These are phyloP conservation scores for Delonix regia DNA, from an alignment of 306 rosid genomes.

Conservation along the genomic window DNA sequence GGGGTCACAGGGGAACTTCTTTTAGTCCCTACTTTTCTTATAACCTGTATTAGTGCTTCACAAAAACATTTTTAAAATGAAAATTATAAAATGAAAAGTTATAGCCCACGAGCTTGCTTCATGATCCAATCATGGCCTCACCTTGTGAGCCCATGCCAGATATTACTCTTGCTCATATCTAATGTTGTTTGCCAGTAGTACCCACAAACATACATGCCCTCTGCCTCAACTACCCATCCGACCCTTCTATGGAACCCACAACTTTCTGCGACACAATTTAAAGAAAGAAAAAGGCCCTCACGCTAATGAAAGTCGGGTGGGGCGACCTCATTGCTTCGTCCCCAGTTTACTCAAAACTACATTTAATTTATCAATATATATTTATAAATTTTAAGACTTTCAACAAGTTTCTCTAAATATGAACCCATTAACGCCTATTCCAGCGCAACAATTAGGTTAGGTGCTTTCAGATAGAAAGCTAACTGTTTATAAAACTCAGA, in stretches of 20 bases:
- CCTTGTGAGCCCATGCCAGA: constrained; percentile 62
- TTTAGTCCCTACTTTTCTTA: background rate
- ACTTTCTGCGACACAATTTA: constrained; percentile 26
- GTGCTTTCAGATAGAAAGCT: background rate
- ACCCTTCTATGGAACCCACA: constrained; percentile 46
- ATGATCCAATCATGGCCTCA: constrained; percentile 69
- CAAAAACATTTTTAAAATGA: constrained; percentile 13
- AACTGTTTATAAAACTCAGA: background rate
- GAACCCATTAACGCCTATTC: background rate
- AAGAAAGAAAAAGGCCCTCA: constrained; percentile 1
- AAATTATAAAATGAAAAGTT: constrained; percentile 24
- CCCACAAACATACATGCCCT: constrained; percentile 41
- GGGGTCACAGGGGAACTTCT: constrained; percentile 56
- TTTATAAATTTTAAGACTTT: background rate
- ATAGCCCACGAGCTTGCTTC: constrained; percentile 76
- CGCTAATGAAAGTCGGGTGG: background rate
- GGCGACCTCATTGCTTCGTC: constrained; percentile 31
- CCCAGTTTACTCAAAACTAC: constrained; percentile 31
- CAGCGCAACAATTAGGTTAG: background rate
- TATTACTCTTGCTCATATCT: constrained; percentile 15
- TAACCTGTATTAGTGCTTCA: constrained; percentile 1
- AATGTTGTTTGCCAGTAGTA: constrained; percentile 19
- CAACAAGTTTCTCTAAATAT: background rate
- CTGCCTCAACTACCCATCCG: constrained; percentile 45
- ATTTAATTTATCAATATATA: background rate